A percentile compares a stretch with the other conserved stretches of the same genome.
phyloP scores from a whole-genome alignment of 1,284 basidiomycete species.

The Papiliotrema laurentii region DNA sequence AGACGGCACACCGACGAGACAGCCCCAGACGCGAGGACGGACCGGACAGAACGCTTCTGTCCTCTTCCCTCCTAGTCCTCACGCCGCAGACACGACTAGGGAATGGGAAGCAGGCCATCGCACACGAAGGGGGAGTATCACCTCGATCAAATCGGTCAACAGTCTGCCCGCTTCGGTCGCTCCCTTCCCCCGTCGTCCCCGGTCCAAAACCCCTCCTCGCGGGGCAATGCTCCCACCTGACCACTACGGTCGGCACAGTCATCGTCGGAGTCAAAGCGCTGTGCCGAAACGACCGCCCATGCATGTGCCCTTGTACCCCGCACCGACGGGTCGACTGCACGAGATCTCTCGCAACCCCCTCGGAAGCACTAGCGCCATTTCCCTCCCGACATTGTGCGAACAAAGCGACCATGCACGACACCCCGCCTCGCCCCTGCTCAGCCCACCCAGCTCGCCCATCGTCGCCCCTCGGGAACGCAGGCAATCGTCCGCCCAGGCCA shows the following conservation, averaged over 20 bases:
- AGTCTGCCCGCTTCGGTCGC: not conserved
- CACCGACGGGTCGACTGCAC: constrained; percentile 15
- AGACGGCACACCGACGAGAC: constrained; percentile 1
- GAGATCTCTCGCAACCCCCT: constrained; percentile 30
- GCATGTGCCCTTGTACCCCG: not conserved
- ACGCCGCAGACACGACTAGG: not conserved
- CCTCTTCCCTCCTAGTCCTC: constrained; percentile 2
- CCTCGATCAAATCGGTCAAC: not conserved
- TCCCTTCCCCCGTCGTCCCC: not conserved
- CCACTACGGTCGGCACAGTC: constrained; percentile 3
- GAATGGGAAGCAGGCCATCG: not conserved
- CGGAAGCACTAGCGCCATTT: constrained; percentile 20
- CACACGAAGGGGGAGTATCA: not conserved
- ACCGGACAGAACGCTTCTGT: not conserved
- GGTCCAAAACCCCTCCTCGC: too few relatives aligned
- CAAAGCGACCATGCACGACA: not conserved
- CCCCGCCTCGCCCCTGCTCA: not conserved
- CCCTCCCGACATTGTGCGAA: constrained; percentile 16
- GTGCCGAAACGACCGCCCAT: constrained; percentile 12
- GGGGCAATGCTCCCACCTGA: not conserved
- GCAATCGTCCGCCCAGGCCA: not conserved
- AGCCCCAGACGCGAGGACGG: not conserved
- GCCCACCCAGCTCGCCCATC: not conserved
- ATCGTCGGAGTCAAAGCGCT: constrained; percentile 26
- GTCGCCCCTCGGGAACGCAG: not conserved